Base-by-base conservation (phyloP, 2,329 filamentous ascomycete genomes). In the Talaromyces sp. region DNA sequence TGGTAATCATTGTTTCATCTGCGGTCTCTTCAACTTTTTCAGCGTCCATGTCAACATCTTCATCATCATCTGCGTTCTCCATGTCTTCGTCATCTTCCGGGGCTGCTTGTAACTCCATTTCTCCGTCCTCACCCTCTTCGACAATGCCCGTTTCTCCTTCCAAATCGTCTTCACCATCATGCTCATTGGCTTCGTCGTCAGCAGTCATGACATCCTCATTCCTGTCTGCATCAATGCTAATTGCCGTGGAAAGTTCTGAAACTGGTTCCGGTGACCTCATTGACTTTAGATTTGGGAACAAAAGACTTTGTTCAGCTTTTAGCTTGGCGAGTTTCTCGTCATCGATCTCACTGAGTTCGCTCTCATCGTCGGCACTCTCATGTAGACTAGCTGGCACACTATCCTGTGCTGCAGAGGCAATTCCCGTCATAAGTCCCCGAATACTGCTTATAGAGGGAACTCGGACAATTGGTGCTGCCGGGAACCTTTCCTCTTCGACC, bases 291-390 rank as follows among this genome's bases (percentile, higher is more conserved):
- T 72, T 72, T 3, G 72, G 70, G 48, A 75, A 75, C 14, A 72
- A 56, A 24, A 22, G 31, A n/a, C 71, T 72, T 9, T 68, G 67
- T 33, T 72, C 71, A 1, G 45, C 60, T 22, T 69, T 66, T n/a
- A 74, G 69, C 22, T 71, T 76, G 16, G 72, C 68, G 3, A 74
- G 65, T 45, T 72, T 75, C 43, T 74, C 72, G n/a, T 76, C 76
- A 52, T 77, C 75, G 10, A 88, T 84, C 67, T 90, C 88, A 61
- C 87, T 90, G 0, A 90, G 79, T 67, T 90, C 88, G 71, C 87
- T 90, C 74, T 90, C 88, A 63, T 89, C 87, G 67, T 90, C 88
- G 0, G 85, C 88, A 47, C 84, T 88, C 66, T 89, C 87, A 66
- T 88, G 85, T 8, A 88, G 77, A 66, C 85, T 91, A 6, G 84